Evolutionary conservation across 768 basidiomycete genomes (phyloP).

Genomic region (Agaricus subrufescens): DNA sequence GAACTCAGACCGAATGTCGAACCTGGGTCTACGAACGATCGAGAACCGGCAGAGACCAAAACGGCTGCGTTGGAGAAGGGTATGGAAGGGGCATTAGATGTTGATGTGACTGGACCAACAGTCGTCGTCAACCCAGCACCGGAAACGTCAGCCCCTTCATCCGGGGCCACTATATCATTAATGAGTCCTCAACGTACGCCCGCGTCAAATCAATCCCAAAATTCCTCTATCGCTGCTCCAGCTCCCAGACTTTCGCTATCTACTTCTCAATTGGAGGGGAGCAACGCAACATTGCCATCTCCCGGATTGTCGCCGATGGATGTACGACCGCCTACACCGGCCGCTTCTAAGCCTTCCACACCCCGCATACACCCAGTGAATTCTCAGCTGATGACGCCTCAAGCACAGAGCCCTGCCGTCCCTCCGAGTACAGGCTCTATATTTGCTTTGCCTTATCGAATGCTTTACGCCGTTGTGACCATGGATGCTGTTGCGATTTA

Average conservation of each 20-base stretch:
- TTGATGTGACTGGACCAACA: slow-evolving; percentile 54
- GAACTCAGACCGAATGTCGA: slow-evolving; percentile 70
- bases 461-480: slow-evolving; percentile 93
- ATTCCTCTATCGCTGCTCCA: slow-evolving; percentile 40
- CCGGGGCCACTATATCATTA: slow-evolving; percentile 13
- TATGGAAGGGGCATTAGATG: slow-evolving; percentile 51
- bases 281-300: slow-evolving; percentile 30
- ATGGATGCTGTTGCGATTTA: slow-evolving; percentile 95
- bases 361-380: slow-evolving; percentile 29
- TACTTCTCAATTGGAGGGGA: slow-evolving; percentile 16
- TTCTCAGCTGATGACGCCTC: slow-evolving; percentile 6
- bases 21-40: slow-evolving; percentile 17
- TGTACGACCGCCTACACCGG: slow-evolving; percentile 57
- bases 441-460: slow-evolving; percentile 88
- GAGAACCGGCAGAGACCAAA: slow-evolving; percentile 23
- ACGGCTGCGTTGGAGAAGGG: slow-evolving; percentile 66
- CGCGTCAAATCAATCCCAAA: slow-evolving; percentile 17
- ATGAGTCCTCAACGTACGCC: slow-evolving; percentile 30
- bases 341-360: slow-evolving; percentile 49
- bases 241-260: slow-evolving; percentile 37
- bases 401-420: not conserved
- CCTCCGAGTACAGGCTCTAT: slow-evolving; percentile 49
- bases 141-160: slow-evolving; percentile 5
- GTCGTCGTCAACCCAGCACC: not conserved
- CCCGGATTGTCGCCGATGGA: slow-evolving; percentile 56